A percentile compares a stretch with the other conserved stretches of the same genome.
Evolutionary conservation across 495 filamentous ascomycete genomes (phyloP).

Genomic region (Cladorrhinum samala): DNA sequence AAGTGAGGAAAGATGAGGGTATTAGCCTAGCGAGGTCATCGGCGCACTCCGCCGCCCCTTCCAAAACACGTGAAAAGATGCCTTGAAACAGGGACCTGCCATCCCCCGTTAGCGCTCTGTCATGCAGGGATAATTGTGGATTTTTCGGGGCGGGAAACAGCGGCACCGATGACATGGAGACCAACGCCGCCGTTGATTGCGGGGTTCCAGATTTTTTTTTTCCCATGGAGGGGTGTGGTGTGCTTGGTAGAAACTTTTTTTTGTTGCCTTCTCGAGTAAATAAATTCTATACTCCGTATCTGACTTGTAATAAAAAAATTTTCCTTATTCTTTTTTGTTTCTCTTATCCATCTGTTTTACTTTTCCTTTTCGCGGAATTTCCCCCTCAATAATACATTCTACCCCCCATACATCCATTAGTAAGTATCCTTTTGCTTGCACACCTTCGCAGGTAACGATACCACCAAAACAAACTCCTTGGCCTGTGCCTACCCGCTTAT

Average conservation of each 20-base stretch:
- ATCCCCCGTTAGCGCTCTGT: too few species aligned
- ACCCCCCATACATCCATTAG: too few species aligned
- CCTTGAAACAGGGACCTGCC: too few species aligned
- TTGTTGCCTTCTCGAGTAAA: not conserved
- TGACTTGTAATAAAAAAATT: not conserved
- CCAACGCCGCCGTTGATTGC: conserved; percentile 6
- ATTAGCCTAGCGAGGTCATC: too few species aligned
- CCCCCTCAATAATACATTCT: too few species aligned
- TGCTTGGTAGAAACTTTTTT: conserved; percentile 10
- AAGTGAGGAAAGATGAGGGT: too few species aligned
- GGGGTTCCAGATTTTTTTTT: conserved; percentile 11
- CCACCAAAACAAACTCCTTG: not conserved
- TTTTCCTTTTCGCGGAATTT: not conserved
- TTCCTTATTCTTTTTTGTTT: not conserved
- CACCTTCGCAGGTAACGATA: not conserved
- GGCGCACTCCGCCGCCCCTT: too few species aligned
- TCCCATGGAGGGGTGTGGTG: conserved; percentile 8
- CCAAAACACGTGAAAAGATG: too few species aligned
- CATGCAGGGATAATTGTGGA: too few species aligned
- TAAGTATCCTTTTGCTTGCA: too few species aligned
- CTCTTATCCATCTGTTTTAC: not conserved
- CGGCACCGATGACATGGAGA: too few species aligned
- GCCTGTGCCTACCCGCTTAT: not conserved
- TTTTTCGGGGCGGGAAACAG: too few species aligned
- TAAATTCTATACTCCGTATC: not conserved